phyloP scores from a whole-genome alignment of 176 grass and related monocot genomes.

The Carex myosuroides region DNA sequence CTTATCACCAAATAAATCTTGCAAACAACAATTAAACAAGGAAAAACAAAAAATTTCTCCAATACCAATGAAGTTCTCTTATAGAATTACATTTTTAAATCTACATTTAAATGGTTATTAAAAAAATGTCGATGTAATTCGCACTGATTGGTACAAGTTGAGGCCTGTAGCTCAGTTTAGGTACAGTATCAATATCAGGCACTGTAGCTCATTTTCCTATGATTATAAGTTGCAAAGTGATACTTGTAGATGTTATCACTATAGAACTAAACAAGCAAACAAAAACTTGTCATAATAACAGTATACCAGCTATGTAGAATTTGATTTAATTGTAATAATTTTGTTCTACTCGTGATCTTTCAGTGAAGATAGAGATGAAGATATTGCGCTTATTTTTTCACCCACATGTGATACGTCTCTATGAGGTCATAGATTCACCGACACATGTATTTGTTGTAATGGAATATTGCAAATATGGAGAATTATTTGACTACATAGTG shows the following conservation, averaged over 20 bases:
- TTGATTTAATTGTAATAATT: conserved; percentile 8
- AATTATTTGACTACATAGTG: conserved; percentile 89
- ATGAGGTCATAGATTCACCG: conserved; percentile 84
- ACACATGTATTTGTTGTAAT: conserved; percentile 88
- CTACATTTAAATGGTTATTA: not conserved
- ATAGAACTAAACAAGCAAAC: not conserved
- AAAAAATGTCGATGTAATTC: not conserved
- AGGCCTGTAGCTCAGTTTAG: not conserved
- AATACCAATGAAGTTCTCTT: not conserved
- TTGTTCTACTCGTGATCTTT: not conserved
- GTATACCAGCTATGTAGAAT: not conserved
- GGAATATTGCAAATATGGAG: conserved; percentile 87
- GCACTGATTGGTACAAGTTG: not conserved
- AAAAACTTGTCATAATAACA: not conserved
- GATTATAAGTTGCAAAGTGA: not conserved
- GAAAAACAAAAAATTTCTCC: not conserved
- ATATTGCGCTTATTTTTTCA: conserved; percentile 91
- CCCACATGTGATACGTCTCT: conserved; percentile 88
- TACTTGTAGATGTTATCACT: not conserved
- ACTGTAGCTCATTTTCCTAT: not conserved
- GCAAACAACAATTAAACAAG: not conserved
- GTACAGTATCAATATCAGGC: not conserved
- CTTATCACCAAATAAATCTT: not conserved
- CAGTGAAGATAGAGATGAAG: conserved; percentile 94
- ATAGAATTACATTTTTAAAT: not conserved